phyloP scores from a whole-genome alignment of 129 eudicot genomes.

The Calendula officinalis region DNA sequence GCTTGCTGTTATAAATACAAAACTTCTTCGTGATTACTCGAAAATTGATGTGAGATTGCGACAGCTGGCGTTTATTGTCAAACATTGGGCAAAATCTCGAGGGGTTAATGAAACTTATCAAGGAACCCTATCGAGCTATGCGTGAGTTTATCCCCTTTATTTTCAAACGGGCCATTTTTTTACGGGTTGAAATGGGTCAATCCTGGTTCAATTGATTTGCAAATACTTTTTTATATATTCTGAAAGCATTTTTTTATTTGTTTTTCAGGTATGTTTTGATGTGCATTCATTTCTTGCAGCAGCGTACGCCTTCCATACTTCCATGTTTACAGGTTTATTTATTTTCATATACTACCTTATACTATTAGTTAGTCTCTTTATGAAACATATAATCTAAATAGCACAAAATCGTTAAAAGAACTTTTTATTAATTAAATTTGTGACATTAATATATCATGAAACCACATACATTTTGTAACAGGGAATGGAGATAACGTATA shows the following conservation, averaged over 20 bases:
- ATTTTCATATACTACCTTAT: not conserved
- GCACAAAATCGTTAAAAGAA: not conserved
- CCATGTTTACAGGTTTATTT: conserved; percentile 88
- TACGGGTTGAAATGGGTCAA: not conserved
- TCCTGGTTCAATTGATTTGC: not conserved
- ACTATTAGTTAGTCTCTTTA: not conserved
- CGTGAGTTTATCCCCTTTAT: conserved; percentile 51
- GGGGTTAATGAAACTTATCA: conserved; percentile 92
- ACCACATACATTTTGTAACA: conserved; percentile 10
- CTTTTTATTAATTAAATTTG: not conserved
- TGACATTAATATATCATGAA: not conserved
- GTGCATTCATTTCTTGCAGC: conserved; percentile 97
- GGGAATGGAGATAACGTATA: conserved; percentile 77
- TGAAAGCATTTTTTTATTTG: not conserved
- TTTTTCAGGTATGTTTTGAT: conserved; percentile 90
- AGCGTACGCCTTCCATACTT: conserved; percentile 82
- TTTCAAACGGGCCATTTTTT: not conserved
- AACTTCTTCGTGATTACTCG: conserved; percentile 84
- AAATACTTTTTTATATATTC: not conserved
- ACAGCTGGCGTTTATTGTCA: conserved; percentile 83
- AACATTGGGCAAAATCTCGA: conserved; percentile 96
- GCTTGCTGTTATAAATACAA: conserved; percentile 89
- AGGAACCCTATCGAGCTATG: conserved; percentile 95
- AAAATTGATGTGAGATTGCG: conserved; percentile 76
- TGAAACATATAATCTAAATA: not conserved